phyloP scores from a whole-genome alignment of 2,329 filamentous ascomycete genomes.

The Arthrobotrys entomopaga region DNA sequence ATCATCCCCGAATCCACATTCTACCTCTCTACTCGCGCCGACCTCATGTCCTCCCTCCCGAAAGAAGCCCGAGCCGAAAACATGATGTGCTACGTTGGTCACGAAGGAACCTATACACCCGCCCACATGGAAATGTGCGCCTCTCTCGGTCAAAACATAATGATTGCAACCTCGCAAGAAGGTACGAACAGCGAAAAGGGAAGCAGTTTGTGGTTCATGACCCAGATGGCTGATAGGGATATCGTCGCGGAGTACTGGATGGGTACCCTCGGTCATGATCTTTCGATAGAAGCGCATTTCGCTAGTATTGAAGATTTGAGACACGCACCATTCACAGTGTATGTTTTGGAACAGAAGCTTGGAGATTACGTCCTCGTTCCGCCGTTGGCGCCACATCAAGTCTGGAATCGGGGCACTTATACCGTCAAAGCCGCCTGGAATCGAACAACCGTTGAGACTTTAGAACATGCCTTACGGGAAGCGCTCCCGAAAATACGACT shows the following conservation, averaged over 20 bases:
- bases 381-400: conserved; percentile 91
- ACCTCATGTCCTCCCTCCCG: conserved; percentile 93
- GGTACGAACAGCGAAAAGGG: conserved; percentile 81
- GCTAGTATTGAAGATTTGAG: conserved; percentile 96
- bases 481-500: conserved; percentile 87
- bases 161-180: conserved; percentile 86
- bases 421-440: conserved; percentile 99
- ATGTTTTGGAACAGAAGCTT: conserved; percentile 86
- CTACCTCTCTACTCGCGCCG: conserved; percentile 88
- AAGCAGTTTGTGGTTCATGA: conserved; percentile 99
- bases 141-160: conserved; percentile 94
- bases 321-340: conserved; percentile 90
- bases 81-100: conserved; percentile 97
- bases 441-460: conserved; percentile 87
- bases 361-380: conserved; percentile 96
- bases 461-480: conserved; percentile 85
- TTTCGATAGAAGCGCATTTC: conserved; percentile 96
- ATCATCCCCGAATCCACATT: conserved; percentile 84
- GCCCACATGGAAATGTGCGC: conserved; percentile 98
- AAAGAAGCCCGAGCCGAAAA: conserved; percentile 91
- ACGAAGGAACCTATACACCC: conserved; percentile 96
- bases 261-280: conserved; percentile 91
- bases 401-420: conserved; percentile 95
- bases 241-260: conserved; percentile 93
- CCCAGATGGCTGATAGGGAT: conserved; percentile 89